A percentile compares a stretch with the other conserved stretches of the same genome.
phyloP scores from a whole-genome alignment of 306 rosid species.

The Coriaria nepalensis region DNA sequence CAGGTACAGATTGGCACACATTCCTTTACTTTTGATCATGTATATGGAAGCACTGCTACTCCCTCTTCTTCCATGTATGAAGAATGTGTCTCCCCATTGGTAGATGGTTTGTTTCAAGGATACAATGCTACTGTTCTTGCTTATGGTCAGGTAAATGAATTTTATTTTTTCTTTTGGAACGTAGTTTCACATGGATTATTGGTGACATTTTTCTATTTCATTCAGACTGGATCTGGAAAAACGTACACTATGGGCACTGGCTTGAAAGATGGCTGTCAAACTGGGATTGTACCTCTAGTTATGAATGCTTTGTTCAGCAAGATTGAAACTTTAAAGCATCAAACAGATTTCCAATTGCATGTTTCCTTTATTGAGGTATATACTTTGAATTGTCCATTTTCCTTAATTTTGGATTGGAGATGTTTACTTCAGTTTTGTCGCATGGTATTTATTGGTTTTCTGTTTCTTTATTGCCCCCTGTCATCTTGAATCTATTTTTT shows the following conservation, averaged over 20 bases:
- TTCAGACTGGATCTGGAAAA: slow-evolving; percentile 99
- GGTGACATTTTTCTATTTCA: slow-evolving; percentile 27
- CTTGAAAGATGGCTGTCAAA: slow-evolving; percentile 62
- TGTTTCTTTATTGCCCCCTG: background rate
- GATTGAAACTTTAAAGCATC: slow-evolving; percentile 64
- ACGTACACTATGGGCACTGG: slow-evolving; percentile 99
- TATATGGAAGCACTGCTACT: slow-evolving; percentile 86
- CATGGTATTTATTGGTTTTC: background rate
- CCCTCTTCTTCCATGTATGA: slow-evolving; percentile 77
- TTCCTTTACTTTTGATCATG: slow-evolving; percentile 96
- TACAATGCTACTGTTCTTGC: slow-evolving; percentile 98
- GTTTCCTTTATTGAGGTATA: slow-evolving; percentile 97
- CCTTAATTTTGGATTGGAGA: background rate
- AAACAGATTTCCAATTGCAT: slow-evolving; percentile 84
- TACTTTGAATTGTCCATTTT: background rate
- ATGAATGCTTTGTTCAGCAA: slow-evolving; percentile 81
- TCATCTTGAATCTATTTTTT: slow-evolving; percentile 8
- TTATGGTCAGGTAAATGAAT: slow-evolving; percentile 75
- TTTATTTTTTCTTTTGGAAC: background rate
- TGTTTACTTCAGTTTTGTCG: too few relatives aligned
- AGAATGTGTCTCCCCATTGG: slow-evolving; percentile 76
- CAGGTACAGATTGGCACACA: slow-evolving; percentile 96
- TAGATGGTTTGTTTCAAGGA: slow-evolving; percentile 96
- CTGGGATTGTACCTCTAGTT: slow-evolving; percentile 87
- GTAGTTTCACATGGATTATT: slow-evolving; percentile 9